Conservation (phyloP, 768 basidiomycete species). For the Termitomyces sp. region DNA sequence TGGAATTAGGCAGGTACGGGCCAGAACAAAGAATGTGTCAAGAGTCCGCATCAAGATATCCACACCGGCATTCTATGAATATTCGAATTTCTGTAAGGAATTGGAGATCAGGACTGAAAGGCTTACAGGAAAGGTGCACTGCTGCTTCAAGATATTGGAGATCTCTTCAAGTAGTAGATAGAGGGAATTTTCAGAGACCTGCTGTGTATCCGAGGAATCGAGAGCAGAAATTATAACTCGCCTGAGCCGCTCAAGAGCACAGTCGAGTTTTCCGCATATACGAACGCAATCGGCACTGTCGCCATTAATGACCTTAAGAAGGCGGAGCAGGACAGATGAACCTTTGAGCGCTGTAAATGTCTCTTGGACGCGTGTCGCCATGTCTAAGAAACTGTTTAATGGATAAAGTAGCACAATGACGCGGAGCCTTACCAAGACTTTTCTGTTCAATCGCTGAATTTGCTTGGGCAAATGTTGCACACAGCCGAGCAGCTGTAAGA, state of each 20-base stretch:
- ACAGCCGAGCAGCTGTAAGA: constrained; percentile 35
- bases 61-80: constrained; percentile 18
- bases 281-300: constrained; percentile 31
- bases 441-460: constrained; percentile 33
- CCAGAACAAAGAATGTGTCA: constrained; percentile 52
- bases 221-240: constrained; percentile 43
- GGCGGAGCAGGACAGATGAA: constrained; percentile 10
- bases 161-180: constrained; percentile 31
- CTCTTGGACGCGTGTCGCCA: constrained; percentile 16
- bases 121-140: constrained; percentile 24
- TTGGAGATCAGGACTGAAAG: not conserved
- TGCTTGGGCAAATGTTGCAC: constrained; percentile 38
- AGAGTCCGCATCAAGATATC: constrained; percentile 39
- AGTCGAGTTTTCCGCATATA: constrained; percentile 47
- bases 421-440: constrained; percentile 7
- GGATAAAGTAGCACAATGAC: not conserved
- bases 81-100: constrained; percentile 10
- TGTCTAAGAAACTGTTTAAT: constrained; percentile 7
- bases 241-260: constrained; percentile 55
- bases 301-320: constrained; percentile 5
- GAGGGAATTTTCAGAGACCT: constrained; percentile 8
- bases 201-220: constrained; percentile 24
- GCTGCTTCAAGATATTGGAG: constrained; percentile 22
- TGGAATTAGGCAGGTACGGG: constrained; percentile 35
- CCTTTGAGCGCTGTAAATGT: constrained; percentile 13